Evolutionary conservation across 2,329 filamentous ascomycete genomes (phyloP).

Genomic region (Colletotrichum echinochloae): DNA sequence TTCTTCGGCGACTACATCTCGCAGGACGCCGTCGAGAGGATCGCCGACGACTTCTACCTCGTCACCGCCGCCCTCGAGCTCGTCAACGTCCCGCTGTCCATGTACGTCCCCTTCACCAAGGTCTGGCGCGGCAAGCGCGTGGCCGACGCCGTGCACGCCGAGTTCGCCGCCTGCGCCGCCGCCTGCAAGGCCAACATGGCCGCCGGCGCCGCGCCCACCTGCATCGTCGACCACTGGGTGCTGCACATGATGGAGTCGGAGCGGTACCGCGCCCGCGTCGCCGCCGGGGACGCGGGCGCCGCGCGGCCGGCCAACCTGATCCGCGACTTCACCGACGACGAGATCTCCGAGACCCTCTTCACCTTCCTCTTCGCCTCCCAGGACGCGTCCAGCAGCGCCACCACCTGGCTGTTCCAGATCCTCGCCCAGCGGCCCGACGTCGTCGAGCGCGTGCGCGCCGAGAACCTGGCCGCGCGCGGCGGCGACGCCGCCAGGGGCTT

Average conservation of each 20-base stretch:
- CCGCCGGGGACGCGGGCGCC: slow-evolving; percentile 61
- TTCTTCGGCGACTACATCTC: slow-evolving; percentile 86
- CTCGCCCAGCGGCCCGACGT: slow-evolving; percentile 64
- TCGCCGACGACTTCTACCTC: slow-evolving; percentile 83
- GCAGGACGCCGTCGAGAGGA: slow-evolving; percentile 76
- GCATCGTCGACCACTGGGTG: slow-evolving; percentile 84
- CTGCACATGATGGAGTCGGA: slow-evolving; percentile 79
- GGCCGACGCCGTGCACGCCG: slow-evolving; percentile 76
- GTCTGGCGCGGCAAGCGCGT: slow-evolving; percentile 82
- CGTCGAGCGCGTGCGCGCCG: slow-evolving; percentile 57
- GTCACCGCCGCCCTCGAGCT: slow-evolving; percentile 83
- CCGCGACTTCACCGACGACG: slow-evolving; percentile 62
- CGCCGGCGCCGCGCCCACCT: slow-evolving; percentile 74
- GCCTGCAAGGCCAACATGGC: slow-evolving; percentile 80
- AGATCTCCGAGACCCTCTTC: slow-evolving; percentile 63
- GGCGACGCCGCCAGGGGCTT: slow-evolving; percentile 57
- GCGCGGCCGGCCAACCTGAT: slow-evolving; percentile 62
- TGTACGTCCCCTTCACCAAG: slow-evolving; percentile 82
- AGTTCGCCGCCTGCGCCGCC: slow-evolving; percentile 78
- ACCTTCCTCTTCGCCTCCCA: slow-evolving; percentile 67
- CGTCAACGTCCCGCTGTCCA: slow-evolving; percentile 77
- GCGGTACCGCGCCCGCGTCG: slow-evolving; percentile 72
- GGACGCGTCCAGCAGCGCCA: slow-evolving; percentile 65
- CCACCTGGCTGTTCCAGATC: slow-evolving; percentile 65
- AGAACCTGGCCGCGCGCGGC: slow-evolving; percentile 58